Conservation (phyloP, 805 yeast genomes). For the Starmerella bombicola region DNA sequence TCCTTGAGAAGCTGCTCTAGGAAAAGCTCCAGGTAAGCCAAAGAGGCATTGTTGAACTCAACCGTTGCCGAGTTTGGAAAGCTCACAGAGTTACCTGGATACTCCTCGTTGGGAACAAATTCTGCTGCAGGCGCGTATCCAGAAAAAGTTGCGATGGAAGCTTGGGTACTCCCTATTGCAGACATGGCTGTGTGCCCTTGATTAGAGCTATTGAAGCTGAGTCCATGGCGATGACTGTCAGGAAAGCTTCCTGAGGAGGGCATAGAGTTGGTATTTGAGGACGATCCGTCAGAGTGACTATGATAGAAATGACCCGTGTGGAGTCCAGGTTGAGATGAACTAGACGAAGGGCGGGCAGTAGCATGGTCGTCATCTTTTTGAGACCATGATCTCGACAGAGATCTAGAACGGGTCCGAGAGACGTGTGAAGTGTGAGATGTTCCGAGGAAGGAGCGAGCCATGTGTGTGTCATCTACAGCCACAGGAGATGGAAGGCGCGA, state of each 20-base stretch:
- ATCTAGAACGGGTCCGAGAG: not conserved
- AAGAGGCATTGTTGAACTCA: conserved; percentile 27
- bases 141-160: not conserved
- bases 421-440: conserved; percentile 1
- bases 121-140: not conserved
- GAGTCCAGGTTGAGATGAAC: not conserved
- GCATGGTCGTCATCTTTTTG: not conserved
- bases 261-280: not conserved
- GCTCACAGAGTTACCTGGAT: conserved; percentile 11
- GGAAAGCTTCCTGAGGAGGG: not conserved
- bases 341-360: not conserved
- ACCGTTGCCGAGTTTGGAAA: conserved; percentile 19
- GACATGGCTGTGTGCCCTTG: no score
- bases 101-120: conserved; percentile 3
- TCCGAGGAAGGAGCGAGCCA: conserved; percentile 11
- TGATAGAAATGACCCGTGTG: not conserved
- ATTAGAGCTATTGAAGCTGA: not conserved
- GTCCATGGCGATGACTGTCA: not conserved
- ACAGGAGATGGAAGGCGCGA: conserved; percentile 9
- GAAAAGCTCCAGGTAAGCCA: conserved; percentile 24
- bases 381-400: conserved; percentile 4
- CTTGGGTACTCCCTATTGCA: not conserved
- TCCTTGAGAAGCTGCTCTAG: conserved; percentile 27
- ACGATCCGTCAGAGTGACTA: not conserved
- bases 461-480: conserved; percentile 1